A percentile compares a stretch with the other conserved stretches of the same genome.
These are phyloP conservation scores for Teratosphaeria pseudoeucalypti DNA, from an alignment of 2,329 filamentous ascomycete genomes.

Conservation along the genomic window DNA sequence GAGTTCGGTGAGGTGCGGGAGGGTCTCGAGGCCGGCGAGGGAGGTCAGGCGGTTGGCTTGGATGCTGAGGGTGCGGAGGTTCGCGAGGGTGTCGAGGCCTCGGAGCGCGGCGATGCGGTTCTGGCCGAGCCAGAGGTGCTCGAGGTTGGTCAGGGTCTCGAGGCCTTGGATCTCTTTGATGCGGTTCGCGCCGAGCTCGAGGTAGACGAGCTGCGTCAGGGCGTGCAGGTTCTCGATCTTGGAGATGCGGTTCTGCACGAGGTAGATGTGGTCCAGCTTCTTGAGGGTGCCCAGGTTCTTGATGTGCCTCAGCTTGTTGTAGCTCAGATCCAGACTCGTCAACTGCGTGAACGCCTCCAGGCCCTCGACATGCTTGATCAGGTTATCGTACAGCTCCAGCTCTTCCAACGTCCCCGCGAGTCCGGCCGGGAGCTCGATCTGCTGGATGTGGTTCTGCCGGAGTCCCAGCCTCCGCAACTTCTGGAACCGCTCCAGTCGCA, in stretches of 20 bases:
- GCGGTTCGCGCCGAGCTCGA: conserved; percentile 86
- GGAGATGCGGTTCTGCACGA: conserved; percentile 89
- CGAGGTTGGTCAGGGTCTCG: conserved; percentile 63
- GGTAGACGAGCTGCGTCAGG: conserved; percentile 62
- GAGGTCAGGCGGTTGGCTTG: conserved; percentile 86
- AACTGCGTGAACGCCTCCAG: conserved; percentile 69
- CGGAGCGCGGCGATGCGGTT: conserved; percentile 86
- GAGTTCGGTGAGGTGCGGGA: conserved; percentile 74
- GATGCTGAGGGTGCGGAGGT: conserved; percentile 80
- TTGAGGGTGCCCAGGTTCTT: conserved; percentile 72
- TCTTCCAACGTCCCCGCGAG: conserved; percentile 63
- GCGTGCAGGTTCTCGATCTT: conserved; percentile 76
- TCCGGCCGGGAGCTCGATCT: conserved; percentile 62
- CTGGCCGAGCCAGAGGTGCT: conserved; percentile 89
- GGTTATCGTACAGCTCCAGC: conserved; percentile 92
- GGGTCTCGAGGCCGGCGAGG: conserved; percentile 62
- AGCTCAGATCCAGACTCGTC: conserved; percentile 77
- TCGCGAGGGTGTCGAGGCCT: conserved; percentile 63
- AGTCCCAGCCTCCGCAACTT: conserved; percentile 65
- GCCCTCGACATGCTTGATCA: conserved; percentile 76
- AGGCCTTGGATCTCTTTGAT: conserved; percentile 84
- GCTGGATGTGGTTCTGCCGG: conserved; percentile 79
- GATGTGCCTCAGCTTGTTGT: conserved; percentile 99
- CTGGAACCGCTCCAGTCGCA: conserved; percentile 75
- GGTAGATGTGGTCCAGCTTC: conserved; percentile 72